Conservation (phyloP, 495 filamentous ascomycete species). For the Penicillium turbatum region DNA sequence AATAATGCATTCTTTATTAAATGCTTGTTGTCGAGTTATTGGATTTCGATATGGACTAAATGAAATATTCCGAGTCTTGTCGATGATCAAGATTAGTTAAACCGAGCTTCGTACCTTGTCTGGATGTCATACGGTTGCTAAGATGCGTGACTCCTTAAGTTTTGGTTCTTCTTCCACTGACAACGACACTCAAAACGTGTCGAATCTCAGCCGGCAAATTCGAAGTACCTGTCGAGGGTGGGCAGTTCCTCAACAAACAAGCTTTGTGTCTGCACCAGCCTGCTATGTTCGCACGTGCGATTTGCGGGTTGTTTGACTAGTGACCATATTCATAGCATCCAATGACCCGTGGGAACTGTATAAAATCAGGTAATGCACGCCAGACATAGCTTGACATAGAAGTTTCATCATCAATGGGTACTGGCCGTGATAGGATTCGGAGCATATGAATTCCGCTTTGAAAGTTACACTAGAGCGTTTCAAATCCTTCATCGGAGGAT, state of each 20-base stretch:
- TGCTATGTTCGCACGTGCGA: neutral
- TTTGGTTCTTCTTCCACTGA: neutral
- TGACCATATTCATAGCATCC: neutral
- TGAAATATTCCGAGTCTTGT: neutral
- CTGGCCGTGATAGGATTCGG: neutral
- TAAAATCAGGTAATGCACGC: neutral
- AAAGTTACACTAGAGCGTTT: slow-evolving; percentile 1
- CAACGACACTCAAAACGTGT: neutral
- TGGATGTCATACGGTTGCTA: neutral
- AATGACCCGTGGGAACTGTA: neutral
- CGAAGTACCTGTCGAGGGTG: neutral
- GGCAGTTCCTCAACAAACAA: neutral
- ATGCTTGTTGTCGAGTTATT: neutral
- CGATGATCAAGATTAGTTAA: neutral
- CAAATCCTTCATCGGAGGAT: neutral
- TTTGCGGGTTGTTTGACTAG: neutral
- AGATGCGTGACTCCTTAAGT: neutral
- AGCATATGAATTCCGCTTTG: neutral
- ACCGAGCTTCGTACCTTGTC: no score
- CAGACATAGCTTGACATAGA: neutral
- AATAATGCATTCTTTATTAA: neutral
- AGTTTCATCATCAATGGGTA: neutral
- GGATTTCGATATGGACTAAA: neutral
- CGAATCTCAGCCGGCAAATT: neutral
- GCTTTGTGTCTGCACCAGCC: neutral